Base-by-base conservation (phyloP, 495 filamentous ascomycete species). In the Talaromyces proteolyticus region DNA sequence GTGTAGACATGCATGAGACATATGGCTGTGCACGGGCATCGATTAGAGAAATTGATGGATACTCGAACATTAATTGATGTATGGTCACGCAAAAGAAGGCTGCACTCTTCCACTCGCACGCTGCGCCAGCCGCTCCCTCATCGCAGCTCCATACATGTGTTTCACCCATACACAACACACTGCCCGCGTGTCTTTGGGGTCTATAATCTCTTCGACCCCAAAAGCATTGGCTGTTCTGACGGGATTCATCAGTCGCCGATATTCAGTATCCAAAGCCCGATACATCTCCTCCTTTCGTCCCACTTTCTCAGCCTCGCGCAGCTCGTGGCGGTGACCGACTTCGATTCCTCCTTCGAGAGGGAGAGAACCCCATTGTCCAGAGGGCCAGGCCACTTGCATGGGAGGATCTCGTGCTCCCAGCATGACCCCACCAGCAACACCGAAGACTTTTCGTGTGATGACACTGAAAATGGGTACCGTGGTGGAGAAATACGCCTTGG, bases 171-270 rank as follows among this genome's bases (percentile, higher is more conserved):
- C 65, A 44, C 66, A 71, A 37, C 77, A 76, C 19, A 82, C 59
- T 46, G 59, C 44, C n/a, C 81, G 61, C 14, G 79, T 85, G 46
- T 73, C 63, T 38, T 73, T 76, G 12, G 81, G 81, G 58, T 84
- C 81, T 50, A 83, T 78, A 19, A 84, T 81, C 58, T 85, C 79
- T 60, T 85, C 81, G 1, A 82, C 67, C 0, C 80, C 79, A 58
- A 85, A 85, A 5, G 78, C 72, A 65, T 82, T 82, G 10, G 81
- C 81, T 36, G 80, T 83, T 16, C 79, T 64, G 29, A 84, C 78
- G 0, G 81, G 81, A 50, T 82, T 85, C 79, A 83, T 85, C 50
- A 84, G 50, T 12, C 76, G 62, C 24, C 67, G 53, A 57, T 85
- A 85, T 57, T 80, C 77, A 22, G 75, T 72, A 39, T 82, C 78